These are phyloP conservation scores for Pythium brachiatum DNA, from an alignment of 352 stramenopile genomes.

Conservation along the genomic window DNA sequence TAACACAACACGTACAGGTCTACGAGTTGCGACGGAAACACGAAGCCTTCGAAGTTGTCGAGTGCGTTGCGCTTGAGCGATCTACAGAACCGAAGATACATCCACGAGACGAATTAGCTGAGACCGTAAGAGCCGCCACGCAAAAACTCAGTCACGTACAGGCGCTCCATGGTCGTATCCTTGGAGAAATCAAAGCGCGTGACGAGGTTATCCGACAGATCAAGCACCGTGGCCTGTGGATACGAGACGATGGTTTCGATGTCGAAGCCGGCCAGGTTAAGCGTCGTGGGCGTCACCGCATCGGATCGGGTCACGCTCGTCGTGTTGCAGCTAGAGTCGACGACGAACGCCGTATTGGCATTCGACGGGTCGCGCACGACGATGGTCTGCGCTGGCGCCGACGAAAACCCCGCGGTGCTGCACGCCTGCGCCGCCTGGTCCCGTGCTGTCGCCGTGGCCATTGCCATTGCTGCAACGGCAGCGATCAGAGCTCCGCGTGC, in stretches of 20 bases:
- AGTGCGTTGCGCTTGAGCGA: conserved; percentile 3
- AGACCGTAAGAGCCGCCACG: neutral
- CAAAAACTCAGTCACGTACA: neutral
- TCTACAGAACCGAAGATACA: neutral
- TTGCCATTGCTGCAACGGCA: neutral
- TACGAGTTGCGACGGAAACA: conserved; percentile 11
- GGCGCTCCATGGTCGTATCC: neutral
- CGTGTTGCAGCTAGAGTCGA: neutral
- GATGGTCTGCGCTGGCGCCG: neutral
- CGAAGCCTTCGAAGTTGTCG: conserved; percentile 6
- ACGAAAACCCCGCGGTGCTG: neutral
- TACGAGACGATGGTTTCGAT: conserved; percentile 13
- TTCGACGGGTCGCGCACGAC: neutral
- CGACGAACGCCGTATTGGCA: neutral
- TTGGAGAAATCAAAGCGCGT: neutral
- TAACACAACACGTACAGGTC: conserved; percentile 8
- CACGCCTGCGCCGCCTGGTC: neutral
- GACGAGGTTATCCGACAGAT: conserved; percentile 6
- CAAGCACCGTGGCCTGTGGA: neutral
- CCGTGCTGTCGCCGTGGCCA: conserved; percentile 3
- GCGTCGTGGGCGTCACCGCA: neutral
- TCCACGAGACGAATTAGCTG: neutral
- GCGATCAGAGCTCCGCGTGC: neutral
- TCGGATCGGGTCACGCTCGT: neutral
- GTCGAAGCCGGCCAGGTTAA: conserved; percentile 8